Evolutionary conservation across 352 stramenopile genomes (phyloP).

Genomic region (Globisporangium apiculatum): DNA sequence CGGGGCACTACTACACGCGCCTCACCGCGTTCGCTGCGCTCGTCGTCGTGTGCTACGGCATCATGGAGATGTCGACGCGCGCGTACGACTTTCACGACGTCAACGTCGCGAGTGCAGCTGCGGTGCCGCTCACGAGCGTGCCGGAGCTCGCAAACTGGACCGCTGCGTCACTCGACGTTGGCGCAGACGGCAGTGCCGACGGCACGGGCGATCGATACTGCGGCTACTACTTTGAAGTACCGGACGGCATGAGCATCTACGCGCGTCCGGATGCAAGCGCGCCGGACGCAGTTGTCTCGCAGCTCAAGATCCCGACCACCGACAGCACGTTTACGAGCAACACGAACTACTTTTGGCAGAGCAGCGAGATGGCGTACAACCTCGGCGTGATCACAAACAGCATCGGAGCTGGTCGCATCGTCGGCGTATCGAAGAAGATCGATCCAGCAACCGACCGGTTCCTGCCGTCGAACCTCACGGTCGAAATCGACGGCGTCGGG

Average conservation of each 20-base stretch:
- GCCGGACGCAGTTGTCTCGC: slow-evolving; percentile 35
- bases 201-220: slow-evolving; percentile 37
- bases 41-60: slow-evolving; percentile 53
- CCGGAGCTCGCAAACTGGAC: slow-evolving; percentile 42
- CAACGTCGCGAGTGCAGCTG: slow-evolving; percentile 19
- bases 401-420: slow-evolving; percentile 34
- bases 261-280: slow-evolving; percentile 24
- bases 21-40: slow-evolving; percentile 59
- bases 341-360: slow-evolving; percentile 64
- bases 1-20: slow-evolving; percentile 81
- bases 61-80: slow-evolving; percentile 48
- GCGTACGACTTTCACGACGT: slow-evolving; percentile 61
- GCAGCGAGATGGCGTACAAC: slow-evolving; percentile 47
- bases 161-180: not conserved
- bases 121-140: slow-evolving; percentile 14
- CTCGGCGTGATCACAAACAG: slow-evolving; percentile 60
- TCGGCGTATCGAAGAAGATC: slow-evolving; percentile 66
- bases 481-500: slow-evolving; percentile 28
- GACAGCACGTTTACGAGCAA: slow-evolving; percentile 40
- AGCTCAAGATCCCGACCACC: slow-evolving; percentile 28
- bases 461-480: slow-evolving; percentile 22
- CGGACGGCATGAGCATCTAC: slow-evolving; percentile 39
- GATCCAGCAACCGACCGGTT: slow-evolving; percentile 46
- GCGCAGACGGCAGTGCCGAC: not conserved
- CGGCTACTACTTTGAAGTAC: slow-evolving; percentile 65